phyloP scores from a whole-genome alignment of 371 early-diverging fungal genomes.

The Mucor irregularis region DNA sequence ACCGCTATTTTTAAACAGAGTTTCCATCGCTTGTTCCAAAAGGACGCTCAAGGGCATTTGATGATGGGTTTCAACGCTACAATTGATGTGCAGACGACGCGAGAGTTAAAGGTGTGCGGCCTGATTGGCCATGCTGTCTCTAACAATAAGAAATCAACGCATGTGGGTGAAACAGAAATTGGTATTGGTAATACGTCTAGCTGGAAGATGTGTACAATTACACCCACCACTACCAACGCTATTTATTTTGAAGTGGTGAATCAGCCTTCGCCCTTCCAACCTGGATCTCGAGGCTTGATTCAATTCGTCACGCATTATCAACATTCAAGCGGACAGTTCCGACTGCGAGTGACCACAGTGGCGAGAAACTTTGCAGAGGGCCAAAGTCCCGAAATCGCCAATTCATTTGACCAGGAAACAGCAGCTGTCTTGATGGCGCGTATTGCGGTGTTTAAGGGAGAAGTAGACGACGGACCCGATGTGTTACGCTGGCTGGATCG shows the following conservation, averaged over 20 bases:
- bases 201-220: conserved; percentile 93
- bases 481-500: conserved; percentile 99
- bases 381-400: conserved; percentile 84
- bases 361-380: conserved; percentile 94
- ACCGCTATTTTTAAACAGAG: conserved; percentile 97
- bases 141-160: conserved; percentile 84
- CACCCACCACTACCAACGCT: conserved; percentile 83
- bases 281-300: conserved; percentile 88
- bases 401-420: conserved; percentile 99
- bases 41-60: conserved; percentile 86
- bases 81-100: conserved; percentile 92
- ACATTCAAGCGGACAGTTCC: conserved; percentile 88
- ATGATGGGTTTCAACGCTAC: conserved; percentile 99
- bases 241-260: conserved; percentile 96
- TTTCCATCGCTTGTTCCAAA: conserved; percentile 90
- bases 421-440: conserved; percentile 99
- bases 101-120: conserved; percentile 94
- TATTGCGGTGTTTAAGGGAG: conserved; percentile 96
- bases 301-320: conserved; percentile 97
- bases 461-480: conserved; percentile 98
- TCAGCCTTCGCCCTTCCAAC: conserved; percentile 81
- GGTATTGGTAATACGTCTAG: conserved; percentile 95
- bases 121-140: conserved; percentile 95
- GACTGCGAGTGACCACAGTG: conserved; percentile 94
- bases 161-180: conserved; percentile 97